These are phyloP conservation scores for Candida smagusa DNA, from an alignment of 1,139 yeast species.

Conservation along the genomic window DNA sequence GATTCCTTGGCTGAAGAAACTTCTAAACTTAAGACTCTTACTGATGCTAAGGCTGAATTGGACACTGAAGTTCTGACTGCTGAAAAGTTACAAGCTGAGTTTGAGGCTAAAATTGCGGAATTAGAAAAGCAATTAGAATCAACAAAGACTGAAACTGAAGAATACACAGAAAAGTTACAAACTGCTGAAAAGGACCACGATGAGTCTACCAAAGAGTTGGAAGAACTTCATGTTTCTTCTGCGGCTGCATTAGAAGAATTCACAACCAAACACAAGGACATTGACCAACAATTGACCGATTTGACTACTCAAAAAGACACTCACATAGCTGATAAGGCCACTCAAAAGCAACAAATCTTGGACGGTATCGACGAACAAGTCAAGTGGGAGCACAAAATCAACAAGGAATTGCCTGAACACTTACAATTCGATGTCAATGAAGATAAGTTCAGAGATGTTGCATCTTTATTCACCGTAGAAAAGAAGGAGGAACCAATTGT, in stretches of 20 bases:
- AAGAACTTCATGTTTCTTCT: conserved; percentile 25
- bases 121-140: conserved; percentile 36
- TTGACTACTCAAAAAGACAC: conserved; percentile 30
- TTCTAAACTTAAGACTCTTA: conserved; percentile 36
- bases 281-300: conserved; percentile 29
- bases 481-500: conserved; percentile 21
- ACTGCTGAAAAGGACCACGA: conserved; percentile 29
- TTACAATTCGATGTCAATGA: conserved; percentile 43
- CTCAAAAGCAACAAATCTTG: conserved; percentile 34
- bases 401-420: conserved; percentile 52
- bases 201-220: conserved; percentile 31
- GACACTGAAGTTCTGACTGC: conserved; percentile 32
- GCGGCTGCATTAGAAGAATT: conserved; percentile 24
- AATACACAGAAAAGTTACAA: conserved; percentile 30
- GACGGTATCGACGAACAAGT: conserved; percentile 32
- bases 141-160: conserved; percentile 37
- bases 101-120: conserved; percentile 32
- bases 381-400: conserved; percentile 43
- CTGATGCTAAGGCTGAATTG: conserved; percentile 38
- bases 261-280: conserved; percentile 20
- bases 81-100: conserved; percentile 32
- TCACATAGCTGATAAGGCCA: conserved; percentile 26
- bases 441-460: conserved; percentile 37
- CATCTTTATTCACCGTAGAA: conserved; percentile 36
- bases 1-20: conserved; percentile 40